Conservation (phyloP, 768 basidiomycete species). For the Austroboletus festivus region DNA sequence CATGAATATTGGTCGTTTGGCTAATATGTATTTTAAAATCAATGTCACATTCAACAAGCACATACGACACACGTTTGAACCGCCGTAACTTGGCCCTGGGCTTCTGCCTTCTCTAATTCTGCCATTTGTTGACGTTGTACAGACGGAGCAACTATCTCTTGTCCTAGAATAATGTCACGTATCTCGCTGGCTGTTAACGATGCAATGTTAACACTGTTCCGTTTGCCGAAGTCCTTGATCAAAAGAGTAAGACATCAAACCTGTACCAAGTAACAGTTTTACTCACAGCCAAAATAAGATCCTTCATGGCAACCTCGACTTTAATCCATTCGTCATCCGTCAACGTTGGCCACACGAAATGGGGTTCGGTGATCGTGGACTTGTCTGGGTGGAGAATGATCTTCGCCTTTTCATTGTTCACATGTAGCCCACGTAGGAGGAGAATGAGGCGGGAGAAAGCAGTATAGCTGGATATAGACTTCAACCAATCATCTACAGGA, state of each 20-base stretch:
- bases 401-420: slow-evolving; percentile 99
- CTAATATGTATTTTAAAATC: slow-evolving; percentile 34
- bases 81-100: slow-evolving; percentile 92
- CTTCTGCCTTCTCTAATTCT: slow-evolving; percentile 96
- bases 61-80: slow-evolving; percentile 68
- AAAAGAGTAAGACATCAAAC: slow-evolving; percentile 14
- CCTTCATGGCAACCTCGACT: slow-evolving; percentile 98
- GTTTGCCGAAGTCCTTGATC: slow-evolving; percentile 89
- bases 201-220: slow-evolving; percentile 98
- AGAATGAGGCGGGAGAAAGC: slow-evolving; percentile 98
- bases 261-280: background rate
- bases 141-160: slow-evolving; percentile 95
- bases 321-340: slow-evolving; percentile 97
- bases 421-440: slow-evolving; percentile 94
- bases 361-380: slow-evolving; percentile 92
- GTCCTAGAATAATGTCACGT: slow-evolving; percentile 96
- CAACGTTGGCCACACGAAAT: slow-evolving; percentile 96
- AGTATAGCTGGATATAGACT: slow-evolving; percentile 97
- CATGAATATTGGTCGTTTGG: slow-evolving; percentile 97
- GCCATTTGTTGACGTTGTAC: slow-evolving; percentile 99
- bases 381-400: slow-evolving; percentile 97
- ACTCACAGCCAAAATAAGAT: slow-evolving; percentile 83
- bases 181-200: slow-evolving; percentile 96
- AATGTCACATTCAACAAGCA: background rate
- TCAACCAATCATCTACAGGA: slow-evolving; percentile 88